Percentiles rank a stretch among this genome's conserved stretches.
Conservation (phyloP, 1,284 basidiomycete genomes). For the Quambalaria eucalypti region DNA sequence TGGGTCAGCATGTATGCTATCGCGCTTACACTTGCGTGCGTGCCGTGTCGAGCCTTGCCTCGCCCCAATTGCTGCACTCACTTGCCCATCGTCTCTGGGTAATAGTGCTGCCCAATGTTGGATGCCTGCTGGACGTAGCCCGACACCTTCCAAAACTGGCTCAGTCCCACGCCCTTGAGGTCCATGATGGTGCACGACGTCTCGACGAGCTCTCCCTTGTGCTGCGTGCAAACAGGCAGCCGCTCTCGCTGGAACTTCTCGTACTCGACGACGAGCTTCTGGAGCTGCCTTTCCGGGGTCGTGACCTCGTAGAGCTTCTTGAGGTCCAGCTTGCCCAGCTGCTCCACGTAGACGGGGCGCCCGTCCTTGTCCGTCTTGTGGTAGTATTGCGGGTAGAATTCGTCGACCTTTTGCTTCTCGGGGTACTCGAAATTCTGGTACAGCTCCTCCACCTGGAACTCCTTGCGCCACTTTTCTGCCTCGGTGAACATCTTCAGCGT, state of each 20-base stretch:
- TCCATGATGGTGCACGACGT: slow-evolving; percentile 99
- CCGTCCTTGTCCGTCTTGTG: slow-evolving; percentile 96
- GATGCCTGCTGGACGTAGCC: slow-evolving; percentile 76
- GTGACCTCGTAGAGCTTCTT: slow-evolving; percentile 60
- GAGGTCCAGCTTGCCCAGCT: slow-evolving; percentile 80
- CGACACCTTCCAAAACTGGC: slow-evolving; percentile 77
- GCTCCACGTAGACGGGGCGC: slow-evolving; percentile 89
- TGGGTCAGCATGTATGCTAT: neutral
- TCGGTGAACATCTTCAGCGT: slow-evolving; percentile 75
- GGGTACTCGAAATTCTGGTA: slow-evolving; percentile 76
- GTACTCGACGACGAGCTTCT: slow-evolving; percentile 86
- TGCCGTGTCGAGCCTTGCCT: too few species aligned
- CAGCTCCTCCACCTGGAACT: slow-evolving; percentile 79
- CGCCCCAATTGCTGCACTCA: too few species aligned
- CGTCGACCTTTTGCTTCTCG: slow-evolving; percentile 73
- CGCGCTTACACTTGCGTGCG: too few species aligned
- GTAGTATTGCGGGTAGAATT: slow-evolving; percentile 88
- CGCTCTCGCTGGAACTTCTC: slow-evolving; percentile 65
- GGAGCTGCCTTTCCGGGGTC: slow-evolving; percentile 76
- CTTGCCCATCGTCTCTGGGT: slow-evolving; percentile 66
- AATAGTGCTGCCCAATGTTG: slow-evolving; percentile 78
- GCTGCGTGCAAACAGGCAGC: slow-evolving; percentile 69
- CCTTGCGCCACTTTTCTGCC: slow-evolving; percentile 82
- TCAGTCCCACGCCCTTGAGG: slow-evolving; percentile 69
- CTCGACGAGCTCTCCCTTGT: slow-evolving; percentile 76